Percentiles rank a stretch among this genome's conserved stretches.
Conservation (phyloP, 208 protist species). For the Leptomonas pyrrhocoris region DNA sequence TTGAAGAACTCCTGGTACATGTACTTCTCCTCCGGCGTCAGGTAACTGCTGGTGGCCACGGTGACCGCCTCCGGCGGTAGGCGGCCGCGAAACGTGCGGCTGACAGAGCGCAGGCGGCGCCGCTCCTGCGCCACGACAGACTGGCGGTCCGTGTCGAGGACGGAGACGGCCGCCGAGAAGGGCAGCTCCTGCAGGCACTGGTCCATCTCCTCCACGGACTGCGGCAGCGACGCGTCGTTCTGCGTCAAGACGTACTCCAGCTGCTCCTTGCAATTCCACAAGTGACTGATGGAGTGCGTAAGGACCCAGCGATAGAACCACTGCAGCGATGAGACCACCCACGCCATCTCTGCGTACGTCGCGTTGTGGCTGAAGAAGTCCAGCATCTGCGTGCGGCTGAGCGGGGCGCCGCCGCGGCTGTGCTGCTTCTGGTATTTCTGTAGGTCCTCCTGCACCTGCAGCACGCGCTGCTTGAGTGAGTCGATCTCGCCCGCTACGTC, state of each 20-base stretch:
- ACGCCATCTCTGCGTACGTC: slow-evolving; percentile 67
- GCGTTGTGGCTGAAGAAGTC: slow-evolving; percentile 56
- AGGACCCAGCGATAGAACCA: slow-evolving; percentile 88
- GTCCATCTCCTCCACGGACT: slow-evolving; percentile 60
- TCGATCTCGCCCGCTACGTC: slow-evolving; percentile 69
- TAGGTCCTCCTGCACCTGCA: slow-evolving; percentile 62
- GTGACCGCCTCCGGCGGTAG: slow-evolving; percentile 60
- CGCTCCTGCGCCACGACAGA: slow-evolving; percentile 72
- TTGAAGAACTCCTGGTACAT: slow-evolving; percentile 89
- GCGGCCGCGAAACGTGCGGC: slow-evolving; percentile 67
- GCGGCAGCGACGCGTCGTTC: slow-evolving; percentile 41
- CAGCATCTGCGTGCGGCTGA: slow-evolving; percentile 43
- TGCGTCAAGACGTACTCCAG: slow-evolving; percentile 82
- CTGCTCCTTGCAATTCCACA: slow-evolving; percentile 75
- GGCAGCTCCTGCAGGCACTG: slow-evolving; percentile 37
- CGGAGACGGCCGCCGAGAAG: slow-evolving; percentile 65
- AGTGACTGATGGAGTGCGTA: slow-evolving; percentile 74
- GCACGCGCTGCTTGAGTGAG: slow-evolving; percentile 51
- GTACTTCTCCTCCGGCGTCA: slow-evolving; percentile 82
- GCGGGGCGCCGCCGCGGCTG: slow-evolving; percentile 2
- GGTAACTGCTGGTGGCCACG: slow-evolving; percentile 68
- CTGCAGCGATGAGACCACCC: slow-evolving; percentile 73
- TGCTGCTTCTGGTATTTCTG: slow-evolving; percentile 31
- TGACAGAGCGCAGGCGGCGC: slow-evolving; percentile 64
- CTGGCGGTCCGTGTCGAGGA: slow-evolving; percentile 72